phyloP scores from a whole-genome alignment of 2,329 filamentous ascomycete species.

The Fusarium sp. region DNA sequence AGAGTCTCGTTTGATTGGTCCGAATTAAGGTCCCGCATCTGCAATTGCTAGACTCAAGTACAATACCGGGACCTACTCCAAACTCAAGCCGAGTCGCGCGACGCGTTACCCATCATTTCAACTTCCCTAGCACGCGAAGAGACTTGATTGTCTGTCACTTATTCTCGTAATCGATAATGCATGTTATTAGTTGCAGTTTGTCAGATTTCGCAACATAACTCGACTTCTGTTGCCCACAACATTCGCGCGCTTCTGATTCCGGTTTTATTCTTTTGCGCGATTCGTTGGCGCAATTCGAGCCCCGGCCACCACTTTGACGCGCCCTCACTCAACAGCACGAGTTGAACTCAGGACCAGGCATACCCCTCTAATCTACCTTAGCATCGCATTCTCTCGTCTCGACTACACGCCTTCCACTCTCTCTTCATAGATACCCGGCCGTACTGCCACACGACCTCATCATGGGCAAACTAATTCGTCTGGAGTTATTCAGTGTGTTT shows the following conservation, averaged over 20 bases:
- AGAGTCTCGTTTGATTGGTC: background rate
- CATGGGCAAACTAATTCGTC: slow-evolving; percentile 96
- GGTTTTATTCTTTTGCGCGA: slow-evolving; percentile 23
- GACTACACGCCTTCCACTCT: slow-evolving; percentile 2
- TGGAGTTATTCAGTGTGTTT: slow-evolving; percentile 89
- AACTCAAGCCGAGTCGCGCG: slow-evolving; percentile 37
- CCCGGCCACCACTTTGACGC: slow-evolving; percentile 41
- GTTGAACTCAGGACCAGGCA: slow-evolving; percentile 34
- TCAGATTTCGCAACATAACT: slow-evolving; percentile 20
- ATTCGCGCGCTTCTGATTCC: background rate
- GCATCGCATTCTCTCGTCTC: slow-evolving; percentile 12
- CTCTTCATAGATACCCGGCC: slow-evolving; percentile 20
- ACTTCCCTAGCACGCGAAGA: slow-evolving; percentile 33
- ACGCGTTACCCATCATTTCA: slow-evolving; percentile 42
- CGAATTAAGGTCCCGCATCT: slow-evolving; percentile 9
- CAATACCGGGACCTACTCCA: slow-evolving; percentile 17
- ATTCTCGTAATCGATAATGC: slow-evolving; percentile 24
- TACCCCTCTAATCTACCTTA: slow-evolving; percentile 27
- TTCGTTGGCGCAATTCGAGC: slow-evolving; percentile 35
- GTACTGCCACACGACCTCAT: slow-evolving; percentile 51
- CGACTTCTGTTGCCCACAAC: slow-evolving; percentile 1
- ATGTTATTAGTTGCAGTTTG: slow-evolving; percentile 2
- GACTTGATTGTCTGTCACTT: slow-evolving; percentile 4
- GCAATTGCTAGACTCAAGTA: background rate
- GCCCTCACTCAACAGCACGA: slow-evolving; percentile 33